A percentile compares a stretch with the other conserved stretches of the same genome.
Conservation (phyloP, 208 protist genomes). For the Leishmania tropica region DNA sequence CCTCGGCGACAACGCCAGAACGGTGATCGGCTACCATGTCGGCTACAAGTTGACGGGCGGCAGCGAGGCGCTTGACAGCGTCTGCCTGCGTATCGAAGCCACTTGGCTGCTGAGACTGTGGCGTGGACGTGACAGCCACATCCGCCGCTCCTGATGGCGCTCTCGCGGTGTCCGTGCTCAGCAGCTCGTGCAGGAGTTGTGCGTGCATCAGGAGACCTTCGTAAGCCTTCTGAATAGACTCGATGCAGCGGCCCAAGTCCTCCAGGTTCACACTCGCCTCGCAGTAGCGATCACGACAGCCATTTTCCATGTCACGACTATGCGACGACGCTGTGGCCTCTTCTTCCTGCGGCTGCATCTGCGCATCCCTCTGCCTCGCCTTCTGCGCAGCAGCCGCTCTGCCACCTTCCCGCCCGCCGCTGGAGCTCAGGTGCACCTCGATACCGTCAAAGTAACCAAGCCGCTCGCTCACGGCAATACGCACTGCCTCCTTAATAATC, state of each 20-base stretch:
- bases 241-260: slow-evolving; percentile 51
- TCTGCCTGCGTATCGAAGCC: slow-evolving; percentile 3
- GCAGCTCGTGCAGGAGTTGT: slow-evolving; percentile 43
- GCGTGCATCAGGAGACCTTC: slow-evolving; percentile 45
- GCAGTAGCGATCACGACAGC: slow-evolving; percentile 7
- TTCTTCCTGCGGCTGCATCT: background rate
- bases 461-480: slow-evolving; percentile 64
- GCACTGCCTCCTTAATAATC: slow-evolving; percentile 68
- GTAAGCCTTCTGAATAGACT: slow-evolving; percentile 65
- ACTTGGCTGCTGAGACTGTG: background rate
- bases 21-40: slow-evolving; percentile 29
- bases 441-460: slow-evolving; percentile 71
- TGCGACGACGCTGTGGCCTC: background rate
- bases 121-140: background rate
- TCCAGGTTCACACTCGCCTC: slow-evolving; percentile 39
- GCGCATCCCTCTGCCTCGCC: background rate
- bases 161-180: slow-evolving; percentile 4
- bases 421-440: slow-evolving; percentile 36
- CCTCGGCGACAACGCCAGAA: slow-evolving; percentile 34
- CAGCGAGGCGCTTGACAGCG: slow-evolving; percentile 6
- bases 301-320: background rate
- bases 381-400: background rate
- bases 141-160: background rate
- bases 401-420: slow-evolving; percentile 13
- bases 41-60: slow-evolving; percentile 24